Base-by-base conservation (phyloP, 2,329 filamentous ascomycete species). In the Domatiomyces globalis region DNA sequence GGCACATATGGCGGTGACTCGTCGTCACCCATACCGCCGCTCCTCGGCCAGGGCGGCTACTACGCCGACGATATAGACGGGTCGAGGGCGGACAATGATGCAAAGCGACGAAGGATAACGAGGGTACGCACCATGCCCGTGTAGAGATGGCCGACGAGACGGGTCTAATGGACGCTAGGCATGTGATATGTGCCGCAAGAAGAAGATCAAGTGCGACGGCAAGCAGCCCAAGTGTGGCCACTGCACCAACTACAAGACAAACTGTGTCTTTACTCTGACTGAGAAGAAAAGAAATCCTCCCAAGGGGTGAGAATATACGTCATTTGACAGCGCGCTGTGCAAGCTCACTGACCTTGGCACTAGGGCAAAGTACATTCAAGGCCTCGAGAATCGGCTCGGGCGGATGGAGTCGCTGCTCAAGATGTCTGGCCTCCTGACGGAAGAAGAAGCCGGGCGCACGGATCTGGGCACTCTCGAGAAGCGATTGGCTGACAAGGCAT, bases 201-300 rank as follows among this genome's bases (percentile, higher is more conserved):
- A 84, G 70, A 76, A 87, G 70, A 95, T 96, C 70, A 96, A 96
- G 71, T 96, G 90, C 69, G 92, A 96, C 65, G 90, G 92, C 60
- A 95, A 94, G 71, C 80, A 94, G 70, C 90, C 92, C 39, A 82
- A 88, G 54, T 98, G 92, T 69, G 89, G 87, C 6, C 92, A 96
- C 69, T 98, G 90, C 68, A 84, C 85, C 67, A 96, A 95, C 68
- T 95, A 95, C 74, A 95, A 95, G 75, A 95, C 89, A 4, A 88
- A 95, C 62, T 98, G 90, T 67, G 80, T 95, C 61, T 96, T 96
- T 65, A 96, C 92, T 0, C 88, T 95, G 66, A 89, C 96, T 39
- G 92, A 98, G 73, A 98, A 98, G 81, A 98, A 98, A 76, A 80
- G 92, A 53, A 92, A 85, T 67, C 90, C 92, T 49, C 92, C 90